Base-by-base conservation (phyloP, 163 green algal genomes). In the Volvox carteri region DNA sequence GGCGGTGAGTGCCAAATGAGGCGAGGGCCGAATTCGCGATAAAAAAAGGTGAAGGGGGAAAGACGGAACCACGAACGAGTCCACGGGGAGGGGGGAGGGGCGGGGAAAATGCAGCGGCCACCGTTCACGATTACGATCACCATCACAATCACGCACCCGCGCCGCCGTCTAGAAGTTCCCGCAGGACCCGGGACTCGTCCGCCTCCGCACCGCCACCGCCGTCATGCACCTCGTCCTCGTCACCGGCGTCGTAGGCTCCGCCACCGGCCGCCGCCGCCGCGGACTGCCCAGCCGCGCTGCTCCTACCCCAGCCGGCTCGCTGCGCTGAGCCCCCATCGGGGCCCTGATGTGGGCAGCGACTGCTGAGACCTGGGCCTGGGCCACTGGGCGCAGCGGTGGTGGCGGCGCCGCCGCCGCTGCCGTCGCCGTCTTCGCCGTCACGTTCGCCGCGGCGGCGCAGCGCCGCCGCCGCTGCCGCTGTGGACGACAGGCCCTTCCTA, bases 141-240 rank as follows among this genome's bases (percentile, higher is more conserved):
- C 50, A 60, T 60, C 16, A 60, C 50, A 42, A 25, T 42, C 30
- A 42, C 84, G 86, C 84, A 74, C 88, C 95, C n/a, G 92, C 91
- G 18, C 93, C 95, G 7, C 81, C 81, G 33, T 98, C 96, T 92
- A 98, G 98, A 78, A 98, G 89, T 37, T 97, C 94, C 42, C 92
- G 76, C 85, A 97, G 84, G 50, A 96, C 91, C 6, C 56, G 41
- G 6, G 90, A 90, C 33, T 96, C 92, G 68, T 96, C 94, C 58
- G 39, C 78, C 25, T 35, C 78, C 78, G 60, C 85, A 42, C 30
- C 86, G 18, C 83, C 62, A 12, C 54, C 50, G 44, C 78, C 62
- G 11, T 30, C 33, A 21, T 23, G 28, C 33, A 7, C 73, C 16
- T n/a, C 91, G 12, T 28, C 87, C 60, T 28, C 50, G 39, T 23